These are phyloP conservation scores for Mycena sanguinolenta DNA, from an alignment of 768 basidiomycete species.

Conservation along the genomic window DNA sequence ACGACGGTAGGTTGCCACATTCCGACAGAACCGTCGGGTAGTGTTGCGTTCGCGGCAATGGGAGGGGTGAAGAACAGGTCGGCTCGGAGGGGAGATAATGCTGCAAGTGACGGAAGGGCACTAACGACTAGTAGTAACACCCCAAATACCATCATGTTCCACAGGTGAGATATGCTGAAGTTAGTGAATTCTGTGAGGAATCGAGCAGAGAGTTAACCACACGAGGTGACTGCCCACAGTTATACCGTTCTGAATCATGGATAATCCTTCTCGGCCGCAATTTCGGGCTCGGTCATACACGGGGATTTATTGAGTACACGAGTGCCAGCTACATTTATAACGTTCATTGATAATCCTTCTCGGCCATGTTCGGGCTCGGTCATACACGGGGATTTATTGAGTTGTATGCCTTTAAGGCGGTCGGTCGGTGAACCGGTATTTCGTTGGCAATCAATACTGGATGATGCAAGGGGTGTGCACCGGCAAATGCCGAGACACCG, in stretches of 20 bases:
- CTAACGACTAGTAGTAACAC: conserved; percentile 16
- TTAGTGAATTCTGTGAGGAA: conserved; percentile 19
- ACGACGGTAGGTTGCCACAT: conserved; percentile 18
- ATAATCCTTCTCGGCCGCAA: no score
- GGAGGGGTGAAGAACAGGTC: conserved; percentile 23
- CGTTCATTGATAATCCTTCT: conserved; percentile 18
- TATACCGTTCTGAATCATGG: no score
- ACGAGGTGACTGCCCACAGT: no score
- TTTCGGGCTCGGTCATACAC: no score
- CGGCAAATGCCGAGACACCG: no score
- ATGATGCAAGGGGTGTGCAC: no score
- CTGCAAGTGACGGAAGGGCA: conserved; percentile 19
- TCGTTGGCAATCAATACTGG: conserved; percentile 21
- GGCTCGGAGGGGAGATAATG: conserved; percentile 19
- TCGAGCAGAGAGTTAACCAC: conserved; percentile 5
- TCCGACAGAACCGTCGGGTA: conserved; percentile 21
- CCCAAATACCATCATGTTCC: conserved; percentile 15
- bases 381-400: conserved; percentile 18
- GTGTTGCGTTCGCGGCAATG: conserved; percentile 19
- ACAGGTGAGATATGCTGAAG: conserved; percentile 16
- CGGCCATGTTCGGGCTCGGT: conserved; percentile 20
- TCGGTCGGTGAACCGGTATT: conserved; percentile 16
- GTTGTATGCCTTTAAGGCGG: conserved; percentile 17
- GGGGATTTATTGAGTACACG: no score
- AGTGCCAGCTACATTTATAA: conserved; percentile 13